Conservation (phyloP, 1,139 yeast genomes). For the Hansenula sp. region DNA sequence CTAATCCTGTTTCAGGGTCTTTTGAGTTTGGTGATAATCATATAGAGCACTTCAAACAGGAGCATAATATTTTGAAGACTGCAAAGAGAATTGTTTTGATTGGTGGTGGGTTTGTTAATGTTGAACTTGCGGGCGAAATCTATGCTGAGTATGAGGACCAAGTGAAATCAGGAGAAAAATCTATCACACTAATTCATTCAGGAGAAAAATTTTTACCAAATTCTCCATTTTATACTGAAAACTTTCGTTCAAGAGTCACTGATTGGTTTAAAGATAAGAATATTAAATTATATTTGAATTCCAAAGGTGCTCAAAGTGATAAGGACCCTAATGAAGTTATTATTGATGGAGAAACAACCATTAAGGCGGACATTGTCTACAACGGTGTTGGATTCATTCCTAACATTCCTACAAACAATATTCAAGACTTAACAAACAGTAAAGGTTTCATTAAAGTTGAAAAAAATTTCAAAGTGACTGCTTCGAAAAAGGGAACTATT, state of each 20-base stretch:
- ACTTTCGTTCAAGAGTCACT: no score
- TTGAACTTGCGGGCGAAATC: slow-evolving; percentile 26
- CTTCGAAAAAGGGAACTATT: slow-evolving; percentile 5
- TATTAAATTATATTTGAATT: no score
- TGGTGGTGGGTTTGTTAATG: slow-evolving; percentile 27
- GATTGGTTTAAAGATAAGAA: no score
- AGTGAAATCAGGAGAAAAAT: slow-evolving; percentile 13
- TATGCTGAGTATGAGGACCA: slow-evolving; percentile 13
- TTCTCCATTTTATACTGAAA: neutral
- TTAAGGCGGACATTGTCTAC: no score
- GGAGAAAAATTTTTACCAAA: slow-evolving; percentile 3
- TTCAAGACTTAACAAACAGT: slow-evolving; percentile 7
- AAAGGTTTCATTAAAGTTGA: slow-evolving; percentile 10
- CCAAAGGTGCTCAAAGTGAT: no score
- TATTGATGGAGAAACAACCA: neutral
- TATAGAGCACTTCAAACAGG: slow-evolving; percentile 6
- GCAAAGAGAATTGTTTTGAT: slow-evolving; percentile 23
- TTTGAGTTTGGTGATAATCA: slow-evolving; percentile 12
- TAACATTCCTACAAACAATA: slow-evolving; percentile 10
- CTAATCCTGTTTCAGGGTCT: slow-evolving; percentile 19
- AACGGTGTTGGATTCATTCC: slow-evolving; percentile 13
- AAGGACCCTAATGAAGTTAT: neutral
- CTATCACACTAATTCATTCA: slow-evolving; percentile 3
- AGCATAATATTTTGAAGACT: slow-evolving; percentile 9
- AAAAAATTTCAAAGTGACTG: slow-evolving; percentile 13